Base-by-base conservation (phyloP, 441 rosid genomes). In the Cnidoscolus chayamansa region DNA sequence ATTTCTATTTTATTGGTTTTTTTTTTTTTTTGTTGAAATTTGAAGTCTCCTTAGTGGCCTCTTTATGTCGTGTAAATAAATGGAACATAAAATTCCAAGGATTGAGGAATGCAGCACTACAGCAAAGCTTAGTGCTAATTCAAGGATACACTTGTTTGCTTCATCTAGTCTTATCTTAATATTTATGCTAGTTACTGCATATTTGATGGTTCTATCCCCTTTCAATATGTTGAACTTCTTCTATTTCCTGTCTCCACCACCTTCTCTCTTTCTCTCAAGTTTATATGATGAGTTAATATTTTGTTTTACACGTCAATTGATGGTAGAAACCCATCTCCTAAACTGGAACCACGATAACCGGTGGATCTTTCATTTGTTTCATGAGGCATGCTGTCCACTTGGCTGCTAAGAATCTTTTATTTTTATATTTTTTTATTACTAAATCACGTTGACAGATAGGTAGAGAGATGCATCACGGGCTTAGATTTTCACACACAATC, bases 121-220 rank as follows among this genome's bases (percentile, higher is more conserved):
- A 48, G 54, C 54, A 17, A 37, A 64, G 35, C 25, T 47, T 45
- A 40, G 40, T 68, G 31, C 71, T 11, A 10, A 35, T 35, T 54
- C 16, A 9, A 17, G 7, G 5, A 40, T 31, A 11, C 37, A 20
- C 17, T 50, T 58, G 55, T 48, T 58, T 70, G 53, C 45, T 15
- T 30, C 40, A 45, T 70, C 8, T 25, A 9, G 17, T 58, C 65
- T 1, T 56, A 45, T 69, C 57, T 40, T 55, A 40, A 13, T 69
- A 20, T 31, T 55, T 31, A n/a, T 68, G 62, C 51, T 58, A 68
- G 9, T 25, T 54, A 19, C 25, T 54, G 71, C 50, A n/a, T 48
- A 31, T 68, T 68, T 51, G 19, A 66, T 50, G 32, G 43, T 66
- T 8, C n/a, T 45, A 32, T 61, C 47, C n/a, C 10, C 7, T 62